Evolutionary conservation across 2,329 filamentous ascomycete genomes (phyloP).

Genomic region (Penicillium sp.): DNA sequence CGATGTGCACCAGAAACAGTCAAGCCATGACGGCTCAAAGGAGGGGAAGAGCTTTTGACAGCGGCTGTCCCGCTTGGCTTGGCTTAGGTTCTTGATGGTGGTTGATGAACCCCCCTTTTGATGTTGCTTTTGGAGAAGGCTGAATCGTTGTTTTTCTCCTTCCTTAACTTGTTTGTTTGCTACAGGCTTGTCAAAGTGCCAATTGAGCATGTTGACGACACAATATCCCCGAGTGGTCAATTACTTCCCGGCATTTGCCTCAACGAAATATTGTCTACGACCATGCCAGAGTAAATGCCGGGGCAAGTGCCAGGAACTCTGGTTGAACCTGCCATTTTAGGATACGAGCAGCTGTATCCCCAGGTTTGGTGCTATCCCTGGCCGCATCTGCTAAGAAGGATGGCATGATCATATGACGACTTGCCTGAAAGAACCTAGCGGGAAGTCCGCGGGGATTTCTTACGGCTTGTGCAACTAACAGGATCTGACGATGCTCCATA

Average conservation of each 20-base stretch:
- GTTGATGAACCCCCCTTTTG: neutral
- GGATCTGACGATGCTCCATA: neutral
- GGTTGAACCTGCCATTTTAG: neutral
- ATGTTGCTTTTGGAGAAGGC: neutral
- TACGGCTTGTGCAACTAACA: neutral
- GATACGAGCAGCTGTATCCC: neutral
- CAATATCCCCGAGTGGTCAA: constrained; percentile 1
- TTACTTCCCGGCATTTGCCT: neutral
- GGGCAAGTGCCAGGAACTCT: neutral
- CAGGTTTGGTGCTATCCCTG: neutral
- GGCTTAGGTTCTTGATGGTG: neutral
- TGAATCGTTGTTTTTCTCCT: neutral
- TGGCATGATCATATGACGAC: neutral
- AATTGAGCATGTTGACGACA: neutral
- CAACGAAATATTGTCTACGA: neutral
- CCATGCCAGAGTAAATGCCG: neutral
- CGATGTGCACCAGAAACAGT: constrained; percentile 7
- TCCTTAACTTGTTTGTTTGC: neutral
- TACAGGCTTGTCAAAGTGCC: neutral
- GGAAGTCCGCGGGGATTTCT: neutral
- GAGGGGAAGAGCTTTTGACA: constrained; percentile 10
- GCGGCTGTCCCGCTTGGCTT: constrained; percentile 18
- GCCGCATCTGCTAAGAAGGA: no score
- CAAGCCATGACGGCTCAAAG: constrained; percentile 5
- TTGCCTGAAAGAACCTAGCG: neutral